A percentile compares a stretch with the other conserved stretches of the same genome.
phyloP scores from a whole-genome alignment of 169 alveolate species.

The Theileria luwenshuni region DNA sequence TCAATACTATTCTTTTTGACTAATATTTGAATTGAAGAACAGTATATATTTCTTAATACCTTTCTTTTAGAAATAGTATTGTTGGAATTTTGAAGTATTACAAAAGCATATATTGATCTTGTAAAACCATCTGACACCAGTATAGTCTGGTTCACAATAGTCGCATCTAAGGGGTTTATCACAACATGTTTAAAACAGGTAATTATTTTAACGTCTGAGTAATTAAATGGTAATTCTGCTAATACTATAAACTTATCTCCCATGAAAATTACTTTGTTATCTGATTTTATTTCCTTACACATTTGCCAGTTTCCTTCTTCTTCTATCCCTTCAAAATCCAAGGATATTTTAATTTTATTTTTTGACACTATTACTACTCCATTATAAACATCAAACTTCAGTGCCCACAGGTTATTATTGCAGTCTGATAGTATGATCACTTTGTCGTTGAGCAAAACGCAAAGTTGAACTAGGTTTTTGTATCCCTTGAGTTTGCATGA shows the following conservation, averaged over 20 bases:
- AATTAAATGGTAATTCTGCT: slow-evolving; percentile 10
- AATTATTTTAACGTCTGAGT: not conserved
- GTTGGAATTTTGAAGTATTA: not conserved
- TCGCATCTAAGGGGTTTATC: slow-evolving; percentile 52
- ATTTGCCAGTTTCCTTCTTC: slow-evolving; percentile 30
- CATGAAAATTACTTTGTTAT: slow-evolving; percentile 12
- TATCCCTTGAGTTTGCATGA: slow-evolving; percentile 29
- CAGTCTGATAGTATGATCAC: slow-evolving; percentile 48
- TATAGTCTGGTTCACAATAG: not conserved
- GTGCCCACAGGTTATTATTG: slow-evolving; percentile 33
- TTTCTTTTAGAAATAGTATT: not conserved
- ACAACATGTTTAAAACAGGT: slow-evolving; percentile 26
- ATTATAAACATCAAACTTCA: not conserved
- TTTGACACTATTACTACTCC: slow-evolving; percentile 14
- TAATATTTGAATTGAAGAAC: slow-evolving; percentile 18
- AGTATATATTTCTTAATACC: slow-evolving; percentile 13
- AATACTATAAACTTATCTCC: slow-evolving; percentile 19
- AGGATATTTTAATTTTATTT: not conserved
- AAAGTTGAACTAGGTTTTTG: slow-evolving; percentile 18
- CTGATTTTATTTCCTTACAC: slow-evolving; percentile 28
- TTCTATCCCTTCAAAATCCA: slow-evolving; percentile 4
- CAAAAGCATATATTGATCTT: not conserved
- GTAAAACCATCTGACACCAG: slow-evolving; percentile 52
- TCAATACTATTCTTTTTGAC: not conserved
- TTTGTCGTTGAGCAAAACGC: slow-evolving; percentile 20